Evolutionary conservation across 23 red algal genomes (phyloP), one percentile per base, ranked within the genome.

Genomic region (Gracilariopsis chorda): DNA sequence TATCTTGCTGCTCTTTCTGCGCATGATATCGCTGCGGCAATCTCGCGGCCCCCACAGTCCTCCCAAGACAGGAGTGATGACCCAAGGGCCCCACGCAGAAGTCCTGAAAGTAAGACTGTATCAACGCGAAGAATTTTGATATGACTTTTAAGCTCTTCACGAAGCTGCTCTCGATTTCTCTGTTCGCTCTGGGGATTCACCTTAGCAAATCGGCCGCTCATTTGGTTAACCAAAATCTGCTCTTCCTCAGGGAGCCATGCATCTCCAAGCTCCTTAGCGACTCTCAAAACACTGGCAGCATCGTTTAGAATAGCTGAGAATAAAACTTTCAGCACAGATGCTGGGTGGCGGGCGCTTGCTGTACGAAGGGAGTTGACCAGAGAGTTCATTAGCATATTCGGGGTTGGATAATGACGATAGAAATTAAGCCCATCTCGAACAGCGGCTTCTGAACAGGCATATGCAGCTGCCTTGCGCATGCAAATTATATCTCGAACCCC

Each of bases 1-100:
- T 64, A 84, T 87, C 92, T 48, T 25, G 77, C 83, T 42, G 92
- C 92, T 36, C 92, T 51, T 32, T 94, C 92, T 48, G 78, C 85
- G 21, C 83, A 63, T 7, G 92, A 85, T n/a, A 94, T 61, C n/a
- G 88, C 28, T 6, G 92, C 71, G 5, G 77, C 83, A 23, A 94
- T 64, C 19, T 74, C 57, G 33, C 58, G 71, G 2, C 84, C 92
- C 11, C 52, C 60, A 48, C 82, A 49, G 33, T 36, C 40, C 52
- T 82, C 92, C 92, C 92, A 94, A 42, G 28, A 34, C 11, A 29
- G 51, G 41, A 76, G 25, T 30, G 83, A 73, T 9, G 90, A 77
- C 34, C 83, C 73, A 25, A 48, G 77, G 6, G 41, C 60, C 17
- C 82, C 58, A 2, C 83, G 51, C 23, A 48, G 52, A 8, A 94